These are phyloP conservation scores for Starmerella bombicola DNA, from an alignment of 805 yeast genomes.

Conservation along the genomic window DNA sequence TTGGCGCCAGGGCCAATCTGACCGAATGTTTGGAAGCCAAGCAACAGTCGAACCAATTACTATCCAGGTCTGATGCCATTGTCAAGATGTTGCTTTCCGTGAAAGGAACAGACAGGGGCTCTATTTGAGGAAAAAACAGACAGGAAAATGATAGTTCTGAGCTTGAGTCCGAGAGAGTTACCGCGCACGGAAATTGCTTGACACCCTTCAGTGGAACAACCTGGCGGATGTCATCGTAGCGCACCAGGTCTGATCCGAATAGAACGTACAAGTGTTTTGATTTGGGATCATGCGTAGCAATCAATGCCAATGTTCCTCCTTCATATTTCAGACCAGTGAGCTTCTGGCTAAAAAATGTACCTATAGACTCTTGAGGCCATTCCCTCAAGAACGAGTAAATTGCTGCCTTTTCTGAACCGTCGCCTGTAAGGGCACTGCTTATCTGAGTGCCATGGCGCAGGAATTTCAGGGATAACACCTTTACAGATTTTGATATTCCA, in stretches of 20 bases:
- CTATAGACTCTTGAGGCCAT: constrained; percentile 11
- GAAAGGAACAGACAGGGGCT: constrained; percentile 7
- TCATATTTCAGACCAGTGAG: background rate
- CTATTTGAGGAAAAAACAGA: constrained; percentile 8
- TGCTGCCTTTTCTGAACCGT: constrained; percentile 5
- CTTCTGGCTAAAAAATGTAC: constrained; percentile 10
- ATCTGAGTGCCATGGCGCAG: background rate
- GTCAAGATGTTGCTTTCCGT: background rate
- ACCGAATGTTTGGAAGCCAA: background rate
- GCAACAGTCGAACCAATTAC: constrained; percentile 4
- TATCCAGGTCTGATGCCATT: background rate
- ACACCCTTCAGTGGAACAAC: constrained; percentile 11
- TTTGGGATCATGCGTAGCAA: constrained; percentile 10
- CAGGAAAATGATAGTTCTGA: background rate
- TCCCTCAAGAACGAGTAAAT: constrained; percentile 9
- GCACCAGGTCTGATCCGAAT: constrained; percentile 6
- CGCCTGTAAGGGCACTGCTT: background rate
- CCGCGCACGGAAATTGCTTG: constrained; percentile 7
- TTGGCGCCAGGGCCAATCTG: background rate
- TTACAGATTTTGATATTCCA: background rate
- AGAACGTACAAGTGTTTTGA: constrained; percentile 3
- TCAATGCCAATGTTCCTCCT: background rate
- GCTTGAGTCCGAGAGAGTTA: background rate
- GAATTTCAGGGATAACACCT: constrained; percentile 1
- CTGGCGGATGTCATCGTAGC: constrained; percentile 4